A percentile compares a stretch with the other conserved stretches of the same genome.
phyloP scores from a whole-genome alignment of 2,329 filamentous ascomycete species.

The Triangularia verruculosa region DNA sequence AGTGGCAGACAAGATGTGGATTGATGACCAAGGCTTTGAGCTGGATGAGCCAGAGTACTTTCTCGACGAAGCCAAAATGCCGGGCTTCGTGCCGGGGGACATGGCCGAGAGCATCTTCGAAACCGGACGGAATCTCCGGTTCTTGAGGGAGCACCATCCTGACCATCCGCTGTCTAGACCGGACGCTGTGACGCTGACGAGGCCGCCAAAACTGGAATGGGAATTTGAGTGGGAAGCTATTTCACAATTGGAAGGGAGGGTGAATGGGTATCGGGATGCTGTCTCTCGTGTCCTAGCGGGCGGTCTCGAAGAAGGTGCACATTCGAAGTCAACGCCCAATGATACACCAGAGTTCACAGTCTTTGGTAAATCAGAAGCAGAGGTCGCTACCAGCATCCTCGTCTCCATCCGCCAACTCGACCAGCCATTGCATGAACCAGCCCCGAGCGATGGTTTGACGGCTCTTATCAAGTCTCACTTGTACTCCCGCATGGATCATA shows the following conservation, averaged over 20 bases:
- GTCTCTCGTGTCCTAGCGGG: conserved; percentile 35
- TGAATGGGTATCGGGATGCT: conserved; percentile 50
- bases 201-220: conserved; percentile 62
- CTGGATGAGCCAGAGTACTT: conserved; percentile 58
- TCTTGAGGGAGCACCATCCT: conserved; percentile 68
- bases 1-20: conserved; percentile 51
- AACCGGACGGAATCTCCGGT: conserved; percentile 70
- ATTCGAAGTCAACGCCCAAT: not conserved
- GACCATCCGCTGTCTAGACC: conserved; percentile 63
- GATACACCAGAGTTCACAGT: conserved; percentile 38
- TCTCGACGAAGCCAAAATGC: conserved; percentile 64
- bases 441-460: conserved; percentile 37
- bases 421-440: conserved; percentile 33
- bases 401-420: conserved; percentile 50
- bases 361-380: conserved; percentile 46
- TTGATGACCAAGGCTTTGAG: conserved; percentile 59
- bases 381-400: conserved; percentile 48
- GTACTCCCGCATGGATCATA: conserved; percentile 24
- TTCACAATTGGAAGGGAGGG: conserved; percentile 58
- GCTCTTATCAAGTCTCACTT: conserved; percentile 41
- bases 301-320: no score
- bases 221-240: conserved; percentile 71
- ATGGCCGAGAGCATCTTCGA: conserved; percentile 73
- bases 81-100: conserved; percentile 67
- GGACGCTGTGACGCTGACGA: conserved; percentile 43